Conservation (phyloP, 805 yeast species). For the Monosporozyma solicola region DNA sequence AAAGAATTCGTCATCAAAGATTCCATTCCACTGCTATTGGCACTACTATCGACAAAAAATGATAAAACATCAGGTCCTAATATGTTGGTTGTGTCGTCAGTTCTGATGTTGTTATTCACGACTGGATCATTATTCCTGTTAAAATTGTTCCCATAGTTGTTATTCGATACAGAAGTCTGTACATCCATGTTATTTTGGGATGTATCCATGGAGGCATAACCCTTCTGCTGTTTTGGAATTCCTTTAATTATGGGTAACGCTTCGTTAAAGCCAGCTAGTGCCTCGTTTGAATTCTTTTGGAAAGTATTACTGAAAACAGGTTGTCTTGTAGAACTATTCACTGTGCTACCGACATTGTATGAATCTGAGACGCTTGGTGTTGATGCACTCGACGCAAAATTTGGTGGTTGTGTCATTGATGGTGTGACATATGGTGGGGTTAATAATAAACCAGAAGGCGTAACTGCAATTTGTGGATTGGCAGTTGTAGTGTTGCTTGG, state of each 20-base stretch:
- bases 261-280: background rate
- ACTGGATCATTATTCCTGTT: background rate
- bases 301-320: background rate
- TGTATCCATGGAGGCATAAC: background rate
- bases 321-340: background rate
- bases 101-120: background rate
- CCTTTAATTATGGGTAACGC: background rate
- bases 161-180: background rate
- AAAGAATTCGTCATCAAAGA: constrained; percentile 20
- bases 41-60: constrained; percentile 11
- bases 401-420: constrained; percentile 2
- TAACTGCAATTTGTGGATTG: constrained; percentile 4
- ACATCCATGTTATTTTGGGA: background rate
- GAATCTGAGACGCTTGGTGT: constrained; percentile 7
- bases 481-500: background rate
- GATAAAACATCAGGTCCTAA: constrained; percentile 5
- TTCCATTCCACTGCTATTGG: constrained; percentile 20
- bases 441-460: constrained; percentile 6
- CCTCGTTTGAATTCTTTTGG: background rate
- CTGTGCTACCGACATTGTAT: background rate
- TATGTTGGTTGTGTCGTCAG: background rate
- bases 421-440: constrained; percentile 9
- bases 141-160: background rate
- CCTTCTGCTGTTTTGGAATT: background rate
- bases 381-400: constrained; percentile 5